Evolutionary conservation across 768 basidiomycete genomes (phyloP).

Genomic region (Candolleomyces eurysporus): DNA sequence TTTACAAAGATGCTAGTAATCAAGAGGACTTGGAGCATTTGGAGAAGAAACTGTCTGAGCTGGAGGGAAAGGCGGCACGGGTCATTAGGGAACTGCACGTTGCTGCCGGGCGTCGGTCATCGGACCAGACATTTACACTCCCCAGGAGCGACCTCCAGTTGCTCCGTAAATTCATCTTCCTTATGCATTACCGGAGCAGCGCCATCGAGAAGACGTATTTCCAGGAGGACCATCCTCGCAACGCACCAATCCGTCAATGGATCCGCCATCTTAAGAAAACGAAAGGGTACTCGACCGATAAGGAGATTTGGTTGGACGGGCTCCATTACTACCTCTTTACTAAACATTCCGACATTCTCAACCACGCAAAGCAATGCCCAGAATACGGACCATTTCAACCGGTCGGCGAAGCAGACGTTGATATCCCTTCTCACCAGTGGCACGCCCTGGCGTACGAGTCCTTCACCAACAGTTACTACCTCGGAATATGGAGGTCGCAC

Average conservation of each 20-base stretch:
- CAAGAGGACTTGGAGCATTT: constrained; percentile 21
- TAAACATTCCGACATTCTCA: constrained; percentile 17
- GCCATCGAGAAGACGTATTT: constrained; percentile 24
- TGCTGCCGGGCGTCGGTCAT: background rate
- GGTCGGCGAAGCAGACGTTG: constrained; percentile 16
- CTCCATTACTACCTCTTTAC: constrained; percentile 25
- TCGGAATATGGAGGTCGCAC: constrained; percentile 36
- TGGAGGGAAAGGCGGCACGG: constrained; percentile 22
- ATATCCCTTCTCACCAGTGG: constrained; percentile 14
- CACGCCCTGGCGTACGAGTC: constrained; percentile 25
- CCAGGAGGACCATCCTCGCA: constrained; percentile 14
- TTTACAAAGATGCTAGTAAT: constrained; percentile 21
- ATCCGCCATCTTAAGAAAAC: constrained; percentile 15
- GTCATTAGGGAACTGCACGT: constrained; percentile 13
- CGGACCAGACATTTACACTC: constrained; percentile 9
- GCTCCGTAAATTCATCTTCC: constrained; percentile 27
- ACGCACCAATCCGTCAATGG: constrained; percentile 16
- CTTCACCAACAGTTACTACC: constrained; percentile 26
- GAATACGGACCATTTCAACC: background rate
- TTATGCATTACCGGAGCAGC: constrained; percentile 25
- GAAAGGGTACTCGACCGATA: constrained; percentile 12
- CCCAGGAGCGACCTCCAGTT: constrained; percentile 17
- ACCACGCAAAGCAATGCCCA: constrained; percentile 5
- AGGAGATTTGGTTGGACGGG: constrained; percentile 21
- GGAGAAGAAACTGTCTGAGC: constrained; percentile 21